Conservation (phyloP, 805 yeast genomes). For the Metschnikowia peoriensis region DNA sequence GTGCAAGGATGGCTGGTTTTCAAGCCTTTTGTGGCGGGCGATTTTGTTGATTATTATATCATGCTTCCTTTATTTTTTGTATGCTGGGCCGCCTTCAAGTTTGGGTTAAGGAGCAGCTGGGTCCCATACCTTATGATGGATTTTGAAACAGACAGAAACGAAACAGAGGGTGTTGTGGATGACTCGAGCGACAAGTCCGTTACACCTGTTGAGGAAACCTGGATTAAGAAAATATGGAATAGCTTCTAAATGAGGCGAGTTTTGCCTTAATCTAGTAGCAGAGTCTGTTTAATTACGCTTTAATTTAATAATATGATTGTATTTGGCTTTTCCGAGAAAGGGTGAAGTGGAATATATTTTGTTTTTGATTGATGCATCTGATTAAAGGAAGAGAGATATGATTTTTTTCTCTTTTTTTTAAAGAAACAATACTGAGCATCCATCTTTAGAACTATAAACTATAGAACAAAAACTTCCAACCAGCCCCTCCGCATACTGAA, state of each 20-base stretch:
- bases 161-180: slow-evolving; percentile 3
- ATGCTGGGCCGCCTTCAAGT: slow-evolving; percentile 6
- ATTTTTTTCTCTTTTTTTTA: background rate
- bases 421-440: too few species aligned
- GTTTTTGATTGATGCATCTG: too few species aligned
- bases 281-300: background rate
- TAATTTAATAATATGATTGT: background rate
- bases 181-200: background rate
- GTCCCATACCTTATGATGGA: slow-evolving; percentile 6
- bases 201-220: background rate
- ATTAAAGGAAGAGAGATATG: too few species aligned
- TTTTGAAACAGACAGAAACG: slow-evolving; percentile 6
- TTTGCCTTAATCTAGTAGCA: too few species aligned
- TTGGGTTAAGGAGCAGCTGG: slow-evolving; percentile 4
- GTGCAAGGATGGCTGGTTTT: slow-evolving; percentile 26
- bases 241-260: background rate
- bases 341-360: too few species aligned
- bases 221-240: slow-evolving; percentile 1
- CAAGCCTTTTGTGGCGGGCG: slow-evolving; percentile 20
- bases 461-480: too few species aligned
- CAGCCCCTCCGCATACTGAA: too few species aligned
- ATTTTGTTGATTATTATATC: slow-evolving; percentile 22
- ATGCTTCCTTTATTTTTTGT: slow-evolving; percentile 14
- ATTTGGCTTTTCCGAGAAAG: too few species aligned
- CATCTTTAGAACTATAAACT: too few species aligned